Conservation (phyloP, 2,329 filamentous ascomycete genomes). For the Cercospora sp. region DNA sequence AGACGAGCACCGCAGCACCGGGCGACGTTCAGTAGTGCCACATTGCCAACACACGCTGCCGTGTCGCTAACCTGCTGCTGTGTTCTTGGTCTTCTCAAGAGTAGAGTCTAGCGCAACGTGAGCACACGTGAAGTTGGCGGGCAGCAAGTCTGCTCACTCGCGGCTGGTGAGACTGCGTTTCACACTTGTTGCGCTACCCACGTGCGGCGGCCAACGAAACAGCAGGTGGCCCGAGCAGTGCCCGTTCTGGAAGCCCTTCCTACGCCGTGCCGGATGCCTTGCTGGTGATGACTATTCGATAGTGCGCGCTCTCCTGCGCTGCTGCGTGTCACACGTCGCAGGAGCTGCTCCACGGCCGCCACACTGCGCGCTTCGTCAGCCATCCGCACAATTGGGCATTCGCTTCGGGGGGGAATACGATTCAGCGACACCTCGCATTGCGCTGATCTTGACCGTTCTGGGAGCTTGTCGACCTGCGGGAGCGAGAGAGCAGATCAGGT, state of each 20-base stretch:
- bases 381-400: not conserved
- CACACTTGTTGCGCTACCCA: not conserved
- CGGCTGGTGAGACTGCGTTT: slow-evolving; percentile 2
- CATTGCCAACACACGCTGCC: not conserved
- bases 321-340: not conserved
- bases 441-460: not conserved
- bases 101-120: not conserved
- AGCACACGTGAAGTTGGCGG: not conserved
- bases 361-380: not conserved
- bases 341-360: not conserved
- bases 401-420: not conserved
- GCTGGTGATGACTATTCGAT: not conserved
- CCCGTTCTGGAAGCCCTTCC: not conserved
- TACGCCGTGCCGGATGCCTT: not conserved
- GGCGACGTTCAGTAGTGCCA: not conserved
- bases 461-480: not conserved
- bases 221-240: not conserved
- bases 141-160: not conserved
- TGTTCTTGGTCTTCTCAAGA: no score
- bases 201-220: not conserved
- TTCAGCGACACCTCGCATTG: not conserved
- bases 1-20: not conserved
- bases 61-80: not conserved
- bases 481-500: not conserved
- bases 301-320: not conserved